Percentiles rank a stretch among this genome's conserved stretches.
These are phyloP conservation scores for Coniochaeta sp. DNA, from an alignment of 2,329 filamentous ascomycete species.

Conservation along the genomic window DNA sequence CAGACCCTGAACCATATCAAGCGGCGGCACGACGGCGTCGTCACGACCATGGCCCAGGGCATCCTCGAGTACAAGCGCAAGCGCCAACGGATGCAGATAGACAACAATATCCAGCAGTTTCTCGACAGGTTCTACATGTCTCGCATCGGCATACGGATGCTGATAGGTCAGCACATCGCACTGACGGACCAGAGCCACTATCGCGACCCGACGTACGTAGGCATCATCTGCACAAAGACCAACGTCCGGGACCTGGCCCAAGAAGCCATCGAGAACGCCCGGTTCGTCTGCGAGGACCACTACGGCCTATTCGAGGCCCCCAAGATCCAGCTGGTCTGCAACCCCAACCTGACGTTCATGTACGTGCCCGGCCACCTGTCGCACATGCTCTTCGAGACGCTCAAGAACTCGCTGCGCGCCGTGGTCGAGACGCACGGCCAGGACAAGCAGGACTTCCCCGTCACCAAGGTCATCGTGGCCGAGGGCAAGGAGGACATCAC, in stretches of 20 bases:
- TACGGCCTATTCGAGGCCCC: constrained; percentile 96
- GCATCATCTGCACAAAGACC: constrained; percentile 98
- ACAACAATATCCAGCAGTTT: constrained; percentile 94
- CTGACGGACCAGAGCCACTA: constrained; percentile 88
- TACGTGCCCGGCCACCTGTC: constrained; percentile 98
- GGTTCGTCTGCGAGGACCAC: constrained; percentile 98
- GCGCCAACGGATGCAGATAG: constrained; percentile 95
- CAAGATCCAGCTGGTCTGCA: constrained; percentile 93
- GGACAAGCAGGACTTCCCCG: constrained; percentile 91
- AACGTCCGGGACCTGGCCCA: constrained; percentile 92
- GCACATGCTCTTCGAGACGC: constrained; percentile 98
- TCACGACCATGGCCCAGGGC: constrained; percentile 95
- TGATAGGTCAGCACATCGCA: constrained; percentile 97
- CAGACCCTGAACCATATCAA: constrained; percentile 91
- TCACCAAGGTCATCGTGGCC: constrained; percentile 95
- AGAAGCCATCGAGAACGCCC: constrained; percentile 95
- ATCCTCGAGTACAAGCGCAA: constrained; percentile 97
- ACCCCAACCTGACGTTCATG: constrained; percentile 94
- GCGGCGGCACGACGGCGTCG: constrained; percentile 89
- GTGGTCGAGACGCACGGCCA: constrained; percentile 93
- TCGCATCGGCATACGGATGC: constrained; percentile 96
- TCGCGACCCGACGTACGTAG: constrained; percentile 88
- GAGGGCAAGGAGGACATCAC: constrained; percentile 98
- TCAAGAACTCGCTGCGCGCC: constrained; percentile 96
- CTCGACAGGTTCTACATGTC: constrained; percentile 99